Evolutionary conservation across 1,284 basidiomycete species (phyloP), one percentile per base, ranked within the genome.

Genomic region (Microbotryum saponariae): DNA sequence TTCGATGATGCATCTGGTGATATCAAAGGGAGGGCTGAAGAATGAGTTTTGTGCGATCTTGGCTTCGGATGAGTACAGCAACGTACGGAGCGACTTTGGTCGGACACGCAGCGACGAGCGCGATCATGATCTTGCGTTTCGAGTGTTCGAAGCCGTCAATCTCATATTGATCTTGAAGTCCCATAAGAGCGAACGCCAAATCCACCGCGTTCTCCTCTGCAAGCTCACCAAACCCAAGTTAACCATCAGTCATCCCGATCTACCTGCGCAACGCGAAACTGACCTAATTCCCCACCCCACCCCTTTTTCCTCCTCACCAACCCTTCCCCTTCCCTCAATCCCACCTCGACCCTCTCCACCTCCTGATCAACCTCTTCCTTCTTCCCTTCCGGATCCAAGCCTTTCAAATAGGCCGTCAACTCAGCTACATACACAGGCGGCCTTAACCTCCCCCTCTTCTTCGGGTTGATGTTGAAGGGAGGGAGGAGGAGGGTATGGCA

Each of bases 171-270:
- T 98, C 82, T 63, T 90, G 85, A 48, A 97, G 76, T 1, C 82
- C 83, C 21, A 89, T 74, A 4, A 94, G 79, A 1, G 83, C 83
- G 60, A 88, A 83, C 0, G 83, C 82, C 6, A 97, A 80, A 68
- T 91, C 86, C 44, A 88, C 84, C 0, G 90, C 87, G 70, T 93
- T 94, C 76, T 97, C 94, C 64, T 85, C 89, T 89, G 67, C 18
- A 42, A 42, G 59, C 42, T 14, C 54, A 60, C 31, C 54, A 51
- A 42, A 64, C 51, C 9, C 21, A 56, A 42, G n/a, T n/a, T n/a
- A n/a, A 42, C 59, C 48, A 16, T 14, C 7, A 31, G 23, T 31
- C n/a, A n/a, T n/a, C 33, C 8, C 1, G 1, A 7, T 0, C 55
- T 2, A 33, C 18, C 29, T n/a, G 14, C 20, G n/a, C 25, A 27